Evolutionary conservation across 2,329 filamentous ascomycete species (phyloP), one percentile per base, ranked within the genome.

Genomic region (Aureobasidium mangrovei): DNA sequence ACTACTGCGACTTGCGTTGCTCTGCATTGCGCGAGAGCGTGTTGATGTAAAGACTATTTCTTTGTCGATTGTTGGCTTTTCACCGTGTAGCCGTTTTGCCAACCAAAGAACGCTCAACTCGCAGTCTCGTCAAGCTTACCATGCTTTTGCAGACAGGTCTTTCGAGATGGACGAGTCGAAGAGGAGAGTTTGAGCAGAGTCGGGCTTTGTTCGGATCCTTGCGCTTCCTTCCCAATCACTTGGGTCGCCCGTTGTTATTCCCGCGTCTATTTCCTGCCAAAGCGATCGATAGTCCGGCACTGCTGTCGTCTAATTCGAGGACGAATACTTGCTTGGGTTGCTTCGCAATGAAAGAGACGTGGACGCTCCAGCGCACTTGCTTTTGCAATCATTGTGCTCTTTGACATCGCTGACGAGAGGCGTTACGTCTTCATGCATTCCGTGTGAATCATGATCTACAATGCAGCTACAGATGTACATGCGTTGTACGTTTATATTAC

Each of bases 381-480:
- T 18, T 18, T 18, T 18, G 18, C 18, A 18, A 18, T 18, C 18
- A 18, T 18, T 18, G 18, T 18, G 18, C 18, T 18, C 18, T 18
- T 18, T 18, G 18, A 18, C 18, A 35, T 35, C 18, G 10, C n/a
- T 4, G 18, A 4, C 7, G 31, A 24, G 27, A 32, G 26, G 26
- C 26, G 27, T 47, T 47, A 33, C 44, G 44, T 38, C 36, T 28
- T 33, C 18, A 47, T 26, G 28, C 32, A 33, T 27, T 10, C 31
- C 24, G 6, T 5, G 38, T 51, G 38, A 51, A 51, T 51, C 47
- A 51, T 51, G 47, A 51, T 51, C 47, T 41, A 35, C 47, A 41
- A 26, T 24, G 39, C 47, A 42, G 47, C 9, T 32, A 26, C n/a
- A 35, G 29, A 49, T 29, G 36, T 41, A 42, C 24, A 41, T 51